A percentile compares a stretch with the other conserved stretches of the same genome.
phyloP scores from a whole-genome alignment of 192 early-diverging fungal species.

The Coemansia sp. region DNA sequence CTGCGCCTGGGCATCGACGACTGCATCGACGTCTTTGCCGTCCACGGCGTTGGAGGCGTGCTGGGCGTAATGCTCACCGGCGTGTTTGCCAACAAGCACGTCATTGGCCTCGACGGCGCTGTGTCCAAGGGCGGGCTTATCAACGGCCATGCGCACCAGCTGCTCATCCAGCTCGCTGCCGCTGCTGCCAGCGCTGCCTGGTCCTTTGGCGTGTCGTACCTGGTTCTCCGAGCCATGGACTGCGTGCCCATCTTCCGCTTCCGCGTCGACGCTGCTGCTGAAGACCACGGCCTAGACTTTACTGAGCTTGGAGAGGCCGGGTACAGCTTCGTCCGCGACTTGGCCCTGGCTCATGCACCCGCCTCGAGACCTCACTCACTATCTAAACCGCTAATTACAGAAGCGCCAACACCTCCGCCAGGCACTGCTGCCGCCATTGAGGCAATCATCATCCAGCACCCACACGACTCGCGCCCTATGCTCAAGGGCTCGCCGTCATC shows the following conservation, averaged over 20 bases:
- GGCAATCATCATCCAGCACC: slow-evolving; percentile 2
- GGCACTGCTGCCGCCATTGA: not conserved
- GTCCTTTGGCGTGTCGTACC: slow-evolving; percentile 62
- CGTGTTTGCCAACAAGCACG: slow-evolving; percentile 81
- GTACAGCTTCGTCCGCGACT: slow-evolving; percentile 48
- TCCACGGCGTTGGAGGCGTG: slow-evolving; percentile 73
- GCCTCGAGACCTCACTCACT: not conserved
- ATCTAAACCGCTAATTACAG: not conserved
- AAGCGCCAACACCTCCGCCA: not conserved
- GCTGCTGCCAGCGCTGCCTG: slow-evolving; percentile 65
- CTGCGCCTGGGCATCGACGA: slow-evolving; percentile 75
- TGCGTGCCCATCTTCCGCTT: slow-evolving; percentile 60
- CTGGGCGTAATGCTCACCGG: slow-evolving; percentile 89
- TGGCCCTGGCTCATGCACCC: slow-evolving; percentile 14
- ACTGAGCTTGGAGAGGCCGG: slow-evolving; percentile 59
- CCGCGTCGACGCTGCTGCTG: slow-evolving; percentile 59
- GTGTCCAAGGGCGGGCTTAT: slow-evolving; percentile 63
- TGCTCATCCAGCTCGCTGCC: slow-evolving; percentile 73
- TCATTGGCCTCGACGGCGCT: slow-evolving; percentile 70
- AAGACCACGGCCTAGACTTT: slow-evolving; percentile 59
- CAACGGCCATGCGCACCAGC: slow-evolving; percentile 70
- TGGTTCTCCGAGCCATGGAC: slow-evolving; percentile 62
- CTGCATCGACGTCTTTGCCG: slow-evolving; percentile 82
- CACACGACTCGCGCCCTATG: slow-evolving; percentile 2
- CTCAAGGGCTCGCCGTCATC: slow-evolving; percentile 14